Base-by-base conservation (phyloP, 2,329 filamentous ascomycete genomes). In the Cadophora sp. region DNA sequence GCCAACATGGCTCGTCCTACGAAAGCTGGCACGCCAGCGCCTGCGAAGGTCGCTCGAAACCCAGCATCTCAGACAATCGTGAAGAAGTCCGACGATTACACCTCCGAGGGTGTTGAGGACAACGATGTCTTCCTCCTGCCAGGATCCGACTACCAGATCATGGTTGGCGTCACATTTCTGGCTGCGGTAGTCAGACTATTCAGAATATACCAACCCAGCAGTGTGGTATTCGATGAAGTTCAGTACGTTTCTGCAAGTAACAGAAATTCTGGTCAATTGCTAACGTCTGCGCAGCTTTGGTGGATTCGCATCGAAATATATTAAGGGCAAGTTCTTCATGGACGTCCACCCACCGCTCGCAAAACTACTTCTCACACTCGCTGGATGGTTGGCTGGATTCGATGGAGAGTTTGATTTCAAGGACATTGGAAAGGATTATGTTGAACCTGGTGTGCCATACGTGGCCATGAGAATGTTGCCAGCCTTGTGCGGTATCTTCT, bases 291-390 rank as follows among this genome's bases (percentile, higher is more conserved):
- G 70, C 72, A 97, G 94, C 82, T 99, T 99, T 80, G 96, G 96
- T 79, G 96, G 96, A 59, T 99, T 99, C 79, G 96, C 96, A 72
- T 93, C 92, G 75, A 99, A 99, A 81, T 99, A 99, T 81, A 98
- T 99, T 86, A 98, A 99, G 85, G 96, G 96, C 77, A 91, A 87
- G 79, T 99, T 99, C 87, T 99, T 99, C 81, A 99, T 99, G 96
- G 96, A 99, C 79, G 96, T 99, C n/a, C 96, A 99, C 79, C 96
- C 96, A 39, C 96, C 96, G 55, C 86, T 99, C 68, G 96, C 96
- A 72, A 99, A 99, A 84, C 88, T 99, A 78, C 89, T 99, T 73
- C 95, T 99, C 76, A 97, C 96, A 62, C 87, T 99, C 68, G 94
- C 94, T 71, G 96, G 95, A 74, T 99, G 92, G 90, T 81, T 97